Base-by-base conservation (phyloP, 805 yeast genomes). In the Candida gorgasii region DNA sequence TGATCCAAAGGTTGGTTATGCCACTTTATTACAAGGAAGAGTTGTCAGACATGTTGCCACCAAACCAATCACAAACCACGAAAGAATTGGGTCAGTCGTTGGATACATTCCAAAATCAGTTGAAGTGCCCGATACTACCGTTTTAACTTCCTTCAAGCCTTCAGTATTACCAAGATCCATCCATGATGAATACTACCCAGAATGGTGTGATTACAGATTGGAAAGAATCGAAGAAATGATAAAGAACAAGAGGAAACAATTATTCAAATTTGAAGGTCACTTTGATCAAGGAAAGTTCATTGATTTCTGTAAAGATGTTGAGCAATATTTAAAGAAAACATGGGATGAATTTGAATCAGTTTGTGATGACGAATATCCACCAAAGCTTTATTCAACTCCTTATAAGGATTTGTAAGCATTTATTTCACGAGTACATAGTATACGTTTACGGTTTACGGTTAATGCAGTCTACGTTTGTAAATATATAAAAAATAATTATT, bases 1-100 rank as follows among this genome's bases (percentile, higher is more conserved):
- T 8, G 54, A 52, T 9, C 57, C 54, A n/a, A 52, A 54, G 42
- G 48, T 46, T 16, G 61, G 61, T 12, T 51, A 46, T 34, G 58
- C 57, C 24, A 45, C 58, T 13, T 31, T 56, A 8, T 40, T 56
- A 22, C 61, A 56, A 41, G 61, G 58, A 12, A 49, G 58, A 39
- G 59, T 54, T 4, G 47, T 56, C 14, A 53, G 44, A 38, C 61
- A 56, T 40, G 48, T 56, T 22, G 61, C 59, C 1, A 46, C 53
- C 8, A 52, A 52, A 36, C 61, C 61, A 8, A 40, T 49, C 3
- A 50, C 62, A 14, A 61, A 62, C 36, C 58, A 55, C 22, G 76
- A 72, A 47, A 64, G 76, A 57, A 69, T 72, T 47, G 67, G 75
- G 1, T 54, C 68, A 3, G 74, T 72, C 30, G 67, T 68, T 14